Evolutionary conservation across 73 alveolate species (phyloP).

Genomic region (Paramecium pentaurelia): DNA sequence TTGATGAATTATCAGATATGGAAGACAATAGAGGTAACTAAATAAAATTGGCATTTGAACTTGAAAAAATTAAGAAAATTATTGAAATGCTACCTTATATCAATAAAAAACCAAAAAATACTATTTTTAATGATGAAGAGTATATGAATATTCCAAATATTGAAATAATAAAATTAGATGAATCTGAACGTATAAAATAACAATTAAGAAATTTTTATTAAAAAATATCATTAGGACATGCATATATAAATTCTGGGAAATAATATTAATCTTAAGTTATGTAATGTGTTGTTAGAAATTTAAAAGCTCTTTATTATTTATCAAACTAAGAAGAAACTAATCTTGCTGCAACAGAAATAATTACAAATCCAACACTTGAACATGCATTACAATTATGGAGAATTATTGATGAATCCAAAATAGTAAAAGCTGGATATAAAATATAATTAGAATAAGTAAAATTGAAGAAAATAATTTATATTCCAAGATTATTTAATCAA

Average conservation of each 20-base stretch:
- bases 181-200: background rate
- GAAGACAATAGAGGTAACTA: background rate
- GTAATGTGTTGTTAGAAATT: background rate
- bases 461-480: background rate
- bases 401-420: slow-evolving; percentile 2
- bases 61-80: background rate
- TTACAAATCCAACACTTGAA: background rate
- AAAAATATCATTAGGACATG: slow-evolving; percentile 7
- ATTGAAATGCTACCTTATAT: background rate
- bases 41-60: background rate
- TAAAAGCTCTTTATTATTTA: background rate
- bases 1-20: background rate
- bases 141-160: background rate
- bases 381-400: slow-evolving; percentile 25
- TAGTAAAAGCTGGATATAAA: slow-evolving; percentile 4
- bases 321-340: background rate
- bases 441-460: slow-evolving; percentile 2
- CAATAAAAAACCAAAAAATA: background rate
- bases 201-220: background rate
- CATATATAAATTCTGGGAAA: background rate
- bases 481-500: slow-evolving; percentile 4
- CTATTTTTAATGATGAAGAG: background rate
- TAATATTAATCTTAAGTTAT: background rate
- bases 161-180: background rate
- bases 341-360: background rate